Percentiles rank a stretch among this genome's conserved stretches.
Conservation (phyloP, 768 basidiomycete species). For the Leccinum rimulosum region DNA sequence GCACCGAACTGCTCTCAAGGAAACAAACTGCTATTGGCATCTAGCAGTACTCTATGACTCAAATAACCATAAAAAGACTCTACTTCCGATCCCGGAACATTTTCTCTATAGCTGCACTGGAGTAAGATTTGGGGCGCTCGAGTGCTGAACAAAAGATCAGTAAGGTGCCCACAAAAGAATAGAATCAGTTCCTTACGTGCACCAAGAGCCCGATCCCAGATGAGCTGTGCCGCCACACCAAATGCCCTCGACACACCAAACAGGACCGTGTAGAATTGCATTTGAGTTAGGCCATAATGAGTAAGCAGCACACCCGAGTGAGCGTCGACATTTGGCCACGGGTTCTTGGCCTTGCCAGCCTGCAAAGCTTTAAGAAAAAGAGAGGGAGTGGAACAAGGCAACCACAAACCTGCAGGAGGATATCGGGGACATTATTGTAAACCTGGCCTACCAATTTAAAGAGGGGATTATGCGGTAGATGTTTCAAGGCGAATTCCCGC, state of each 20-base stretch:
- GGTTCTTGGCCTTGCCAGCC: slow-evolving; percentile 92
- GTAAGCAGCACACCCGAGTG: slow-evolving; percentile 90
- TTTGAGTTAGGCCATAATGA: slow-evolving; percentile 83
- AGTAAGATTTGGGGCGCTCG: slow-evolving; percentile 91
- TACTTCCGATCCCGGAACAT: slow-evolving; percentile 56
- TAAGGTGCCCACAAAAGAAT: background rate
- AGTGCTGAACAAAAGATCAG: slow-evolving; percentile 48
- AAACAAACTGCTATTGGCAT: background rate
- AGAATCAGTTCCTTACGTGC: slow-evolving; percentile 60
- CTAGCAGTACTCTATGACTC: background rate
- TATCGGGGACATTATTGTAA: slow-evolving; percentile 83
- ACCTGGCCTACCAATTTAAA: slow-evolving; percentile 94
- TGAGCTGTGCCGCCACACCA: slow-evolving; percentile 84
- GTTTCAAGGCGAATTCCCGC: slow-evolving; percentile 84
- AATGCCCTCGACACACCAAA: slow-evolving; percentile 97
- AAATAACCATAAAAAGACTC: background rate
- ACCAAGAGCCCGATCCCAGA: slow-evolving; percentile 92
- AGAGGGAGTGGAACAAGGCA: background rate
- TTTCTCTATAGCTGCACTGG: slow-evolving; percentile 73
- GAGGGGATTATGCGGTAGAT: slow-evolving; percentile 81
- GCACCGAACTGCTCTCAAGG: background rate
- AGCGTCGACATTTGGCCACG: slow-evolving; percentile 96
- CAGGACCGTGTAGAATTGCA: slow-evolving; percentile 96
- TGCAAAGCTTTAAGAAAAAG: slow-evolving; percentile 23
- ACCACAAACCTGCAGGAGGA: slow-evolving; percentile 71